phyloP scores from a whole-genome alignment of 2,329 filamentous ascomycete genomes.

The Coleophoma cylindrospora region DNA sequence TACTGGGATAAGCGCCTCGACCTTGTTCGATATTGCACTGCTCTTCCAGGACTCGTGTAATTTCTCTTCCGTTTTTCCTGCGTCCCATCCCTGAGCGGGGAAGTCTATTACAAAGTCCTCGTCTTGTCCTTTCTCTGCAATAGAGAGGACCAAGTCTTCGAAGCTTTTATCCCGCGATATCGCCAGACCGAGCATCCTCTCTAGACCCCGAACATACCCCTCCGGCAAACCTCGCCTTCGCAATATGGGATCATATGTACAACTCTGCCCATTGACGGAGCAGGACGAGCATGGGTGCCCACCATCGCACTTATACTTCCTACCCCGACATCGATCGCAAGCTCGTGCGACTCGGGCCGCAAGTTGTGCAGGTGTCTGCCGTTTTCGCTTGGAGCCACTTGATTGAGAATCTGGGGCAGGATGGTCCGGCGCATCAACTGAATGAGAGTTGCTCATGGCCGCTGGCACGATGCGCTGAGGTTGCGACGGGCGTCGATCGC shows the following conservation, averaged over 20 bases:
- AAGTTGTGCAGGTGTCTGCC: conserved; percentile 38
- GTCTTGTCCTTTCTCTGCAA: conserved; percentile 22
- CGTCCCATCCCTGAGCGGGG: conserved; percentile 26
- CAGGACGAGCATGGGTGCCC: conserved; percentile 66
- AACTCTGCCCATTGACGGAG: conserved; percentile 52
- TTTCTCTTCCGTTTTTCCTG: conserved; percentile 17
- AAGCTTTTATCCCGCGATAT: conserved; percentile 3
- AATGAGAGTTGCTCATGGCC: neutral
- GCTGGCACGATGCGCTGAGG: neutral
- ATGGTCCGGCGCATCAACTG: neutral
- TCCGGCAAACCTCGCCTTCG: conserved; percentile 73
- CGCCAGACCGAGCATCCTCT: conserved; percentile 28
- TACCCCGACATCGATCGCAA: conserved; percentile 63
- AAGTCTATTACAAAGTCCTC: conserved; percentile 29
- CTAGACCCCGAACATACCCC: conserved; percentile 68
- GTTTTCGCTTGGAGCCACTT: neutral
- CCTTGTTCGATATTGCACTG: neutral
- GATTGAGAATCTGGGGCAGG: neutral
- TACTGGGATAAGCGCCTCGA: neutral
- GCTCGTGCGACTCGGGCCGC: conserved; percentile 61
- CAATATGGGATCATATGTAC: conserved; percentile 63
- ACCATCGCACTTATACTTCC: conserved; percentile 70
- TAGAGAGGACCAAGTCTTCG: conserved; percentile 1
- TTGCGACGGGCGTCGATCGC: too few relatives aligned
- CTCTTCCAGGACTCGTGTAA: conserved; percentile 8